A percentile compares a stretch with the other conserved stretches of the same genome.
Conservation (phyloP, 768 basidiomycete genomes). For the Pleurotus giganteus region DNA sequence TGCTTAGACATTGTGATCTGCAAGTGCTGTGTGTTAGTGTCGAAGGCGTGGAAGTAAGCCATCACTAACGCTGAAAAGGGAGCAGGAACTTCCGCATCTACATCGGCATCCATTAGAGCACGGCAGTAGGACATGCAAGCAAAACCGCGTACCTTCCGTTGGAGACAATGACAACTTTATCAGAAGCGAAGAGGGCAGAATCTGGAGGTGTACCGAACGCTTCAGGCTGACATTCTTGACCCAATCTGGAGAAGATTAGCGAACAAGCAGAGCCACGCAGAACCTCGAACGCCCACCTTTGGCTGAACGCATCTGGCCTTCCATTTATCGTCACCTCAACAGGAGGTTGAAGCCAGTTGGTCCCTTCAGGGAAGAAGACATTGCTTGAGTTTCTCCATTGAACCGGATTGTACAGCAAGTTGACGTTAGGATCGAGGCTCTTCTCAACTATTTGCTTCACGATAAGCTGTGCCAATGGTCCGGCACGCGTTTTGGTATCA, state of each 20-base stretch:
- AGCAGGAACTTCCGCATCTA: slow-evolving; percentile 48
- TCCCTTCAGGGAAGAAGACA: slow-evolving; percentile 24
- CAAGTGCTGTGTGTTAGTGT: not conserved
- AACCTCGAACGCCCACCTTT: not conserved
- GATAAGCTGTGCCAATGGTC: slow-evolving; percentile 33
- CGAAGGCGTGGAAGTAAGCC: not conserved
- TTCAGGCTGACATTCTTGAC: slow-evolving; percentile 45
- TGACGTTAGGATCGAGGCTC: slow-evolving; percentile 38
- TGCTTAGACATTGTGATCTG: slow-evolving; percentile 55
- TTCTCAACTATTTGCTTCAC: slow-evolving; percentile 39
- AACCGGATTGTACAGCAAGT: slow-evolving; percentile 48
- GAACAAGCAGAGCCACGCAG: not conserved
- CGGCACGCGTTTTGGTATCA: slow-evolving; percentile 39
- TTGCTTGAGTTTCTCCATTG: slow-evolving; percentile 41
- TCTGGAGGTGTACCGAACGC: slow-evolving; percentile 33
- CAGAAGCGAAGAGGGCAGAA: slow-evolving; percentile 44
- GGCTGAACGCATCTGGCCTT: slow-evolving; percentile 31
- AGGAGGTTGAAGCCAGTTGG: slow-evolving; percentile 33
- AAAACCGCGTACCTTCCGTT: slow-evolving; percentile 34
- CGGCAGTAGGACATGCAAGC: not conserved
- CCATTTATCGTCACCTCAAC: slow-evolving; percentile 34
- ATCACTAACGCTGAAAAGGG: slow-evolving; percentile 41
- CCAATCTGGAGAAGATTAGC: slow-evolving; percentile 27
- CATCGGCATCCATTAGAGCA: not conserved
- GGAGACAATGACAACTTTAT: slow-evolving; percentile 49